Evolutionary conservation across 257 asterid genomes (phyloP).

Genomic region (Nicotiana otophora): DNA sequence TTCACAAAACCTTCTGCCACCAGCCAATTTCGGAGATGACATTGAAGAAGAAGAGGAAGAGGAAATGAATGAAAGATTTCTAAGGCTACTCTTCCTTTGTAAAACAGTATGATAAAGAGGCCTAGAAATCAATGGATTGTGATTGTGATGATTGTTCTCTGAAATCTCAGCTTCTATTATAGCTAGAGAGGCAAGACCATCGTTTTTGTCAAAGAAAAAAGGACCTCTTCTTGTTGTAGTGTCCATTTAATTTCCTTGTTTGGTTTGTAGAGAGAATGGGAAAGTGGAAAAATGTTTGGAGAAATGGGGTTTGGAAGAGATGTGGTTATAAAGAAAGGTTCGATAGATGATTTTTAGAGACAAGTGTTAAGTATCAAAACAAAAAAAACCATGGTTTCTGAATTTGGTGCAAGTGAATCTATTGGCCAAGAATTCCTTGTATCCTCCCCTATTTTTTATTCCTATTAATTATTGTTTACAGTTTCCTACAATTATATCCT

Average conservation of each 20-base stretch:
- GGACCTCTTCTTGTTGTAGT: conserved; percentile 16
- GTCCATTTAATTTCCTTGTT: background rate
- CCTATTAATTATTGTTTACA: background rate
- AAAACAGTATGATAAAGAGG: conserved; percentile 16
- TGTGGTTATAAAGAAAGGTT: conserved; percentile 28
- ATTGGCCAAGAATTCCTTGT: conserved; percentile 22
- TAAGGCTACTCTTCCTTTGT: conserved; percentile 19
- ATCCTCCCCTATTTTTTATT: background rate
- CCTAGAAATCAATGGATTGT: conserved; percentile 17
- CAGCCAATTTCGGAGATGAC: conserved; percentile 28
- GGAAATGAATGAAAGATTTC: conserved; percentile 5
- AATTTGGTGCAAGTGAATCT: conserved; percentile 16
- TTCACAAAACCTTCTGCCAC: conserved; percentile 9
- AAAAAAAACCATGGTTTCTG: conserved; percentile 19
- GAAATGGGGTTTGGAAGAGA: background rate
- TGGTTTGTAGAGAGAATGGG: background rate
- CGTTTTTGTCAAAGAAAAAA: conserved; percentile 25
- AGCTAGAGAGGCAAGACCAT: conserved; percentile 28
- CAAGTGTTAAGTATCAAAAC: conserved; percentile 8
- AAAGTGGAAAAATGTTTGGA: background rate
- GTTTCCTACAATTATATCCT: background rate
- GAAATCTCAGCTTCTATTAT: conserved; percentile 15
- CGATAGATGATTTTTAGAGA: background rate
- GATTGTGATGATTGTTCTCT: conserved; percentile 7
- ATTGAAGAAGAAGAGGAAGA: background rate